A percentile compares a stretch with the other conserved stretches of the same genome.
phyloP scores from a whole-genome alignment of 2,329 filamentous ascomycete genomes.

The Aureobasidium lini region DNA sequence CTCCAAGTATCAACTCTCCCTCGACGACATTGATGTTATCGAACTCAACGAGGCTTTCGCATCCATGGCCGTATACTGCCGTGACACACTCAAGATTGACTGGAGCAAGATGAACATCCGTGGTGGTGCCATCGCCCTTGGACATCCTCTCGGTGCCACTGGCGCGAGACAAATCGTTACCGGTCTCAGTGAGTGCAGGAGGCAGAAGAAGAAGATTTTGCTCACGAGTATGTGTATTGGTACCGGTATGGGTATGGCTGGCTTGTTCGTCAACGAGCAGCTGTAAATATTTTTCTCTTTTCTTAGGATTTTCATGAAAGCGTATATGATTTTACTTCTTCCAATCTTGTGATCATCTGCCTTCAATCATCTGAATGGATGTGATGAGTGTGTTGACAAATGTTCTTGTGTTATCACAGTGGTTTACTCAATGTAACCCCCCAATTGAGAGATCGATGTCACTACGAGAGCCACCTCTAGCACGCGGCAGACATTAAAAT shows the following conservation, averaged over 20 bases:
- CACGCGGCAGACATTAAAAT: too few relatives aligned
- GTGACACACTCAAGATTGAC: slow-evolving; percentile 55
- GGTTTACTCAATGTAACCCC: too few relatives aligned
- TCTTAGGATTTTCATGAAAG: neutral
- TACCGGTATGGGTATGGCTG: slow-evolving; percentile 60
- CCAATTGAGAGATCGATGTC: too few relatives aligned
- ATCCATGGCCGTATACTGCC: slow-evolving; percentile 93
- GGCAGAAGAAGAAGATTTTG: slow-evolving; percentile 82
- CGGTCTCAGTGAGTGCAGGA: slow-evolving; percentile 73
- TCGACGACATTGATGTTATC: slow-evolving; percentile 79
- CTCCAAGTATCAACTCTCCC: slow-evolving; percentile 63
- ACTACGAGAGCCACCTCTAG: too few relatives aligned
- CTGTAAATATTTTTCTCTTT: neutral
- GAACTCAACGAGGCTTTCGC: slow-evolving; percentile 98
- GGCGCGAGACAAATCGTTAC: slow-evolving; percentile 81
- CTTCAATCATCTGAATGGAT: neutral
- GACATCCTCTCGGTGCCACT: slow-evolving; percentile 74
- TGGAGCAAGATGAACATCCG: slow-evolving; percentile 72
- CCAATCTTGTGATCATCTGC: neutral
- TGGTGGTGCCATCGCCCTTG: slow-evolving; percentile 75
- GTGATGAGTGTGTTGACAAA: too few relatives aligned
- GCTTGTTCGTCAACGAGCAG: slow-evolving; percentile 59
- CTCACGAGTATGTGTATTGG: slow-evolving; percentile 85
- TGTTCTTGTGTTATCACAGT: too few relatives aligned
- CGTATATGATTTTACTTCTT: neutral